Evolutionary conservation across 169 alveolate species (phyloP).

Genomic region (Eimeria tenella): DNA sequence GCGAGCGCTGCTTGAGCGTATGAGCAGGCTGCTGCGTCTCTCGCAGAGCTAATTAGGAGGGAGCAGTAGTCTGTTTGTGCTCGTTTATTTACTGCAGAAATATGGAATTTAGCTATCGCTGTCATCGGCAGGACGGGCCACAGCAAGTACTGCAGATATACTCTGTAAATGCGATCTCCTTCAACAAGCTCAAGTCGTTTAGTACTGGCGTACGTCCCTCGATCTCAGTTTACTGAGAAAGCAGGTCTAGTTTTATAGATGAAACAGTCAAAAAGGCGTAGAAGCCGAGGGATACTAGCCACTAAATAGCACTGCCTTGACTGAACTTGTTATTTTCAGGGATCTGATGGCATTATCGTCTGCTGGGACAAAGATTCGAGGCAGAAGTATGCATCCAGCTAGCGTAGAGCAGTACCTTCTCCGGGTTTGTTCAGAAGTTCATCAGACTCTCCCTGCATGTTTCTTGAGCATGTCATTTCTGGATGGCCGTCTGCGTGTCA

Average conservation of each 20-base stretch:
- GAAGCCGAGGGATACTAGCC: not conserved
- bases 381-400: constrained; percentile 60
- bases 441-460: not conserved
- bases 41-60: no score
- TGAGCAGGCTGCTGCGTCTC: no score
- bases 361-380: constrained; percentile 81
- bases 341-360: constrained; percentile 77
- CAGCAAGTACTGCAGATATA: constrained; percentile 70
- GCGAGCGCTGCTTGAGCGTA: not conserved
- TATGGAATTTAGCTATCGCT: constrained; percentile 76
- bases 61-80: not conserved
- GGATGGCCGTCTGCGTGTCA: not conserved
- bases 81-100: not conserved
- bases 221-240: not conserved
- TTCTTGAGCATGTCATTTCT: not conserved
- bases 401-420: not conserved
- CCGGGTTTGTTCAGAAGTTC: not conserved
- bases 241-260: no score
- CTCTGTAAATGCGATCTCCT: constrained; percentile 75
- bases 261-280: not conserved
- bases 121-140: constrained; percentile 79
- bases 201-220: constrained; percentile 75
- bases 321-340: constrained; percentile 57
- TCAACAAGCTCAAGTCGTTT: constrained; percentile 73
- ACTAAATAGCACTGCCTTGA: not conserved